Base-by-base conservation (phyloP, 768 basidiomycete genomes). In the Lentinula sp. region DNA sequence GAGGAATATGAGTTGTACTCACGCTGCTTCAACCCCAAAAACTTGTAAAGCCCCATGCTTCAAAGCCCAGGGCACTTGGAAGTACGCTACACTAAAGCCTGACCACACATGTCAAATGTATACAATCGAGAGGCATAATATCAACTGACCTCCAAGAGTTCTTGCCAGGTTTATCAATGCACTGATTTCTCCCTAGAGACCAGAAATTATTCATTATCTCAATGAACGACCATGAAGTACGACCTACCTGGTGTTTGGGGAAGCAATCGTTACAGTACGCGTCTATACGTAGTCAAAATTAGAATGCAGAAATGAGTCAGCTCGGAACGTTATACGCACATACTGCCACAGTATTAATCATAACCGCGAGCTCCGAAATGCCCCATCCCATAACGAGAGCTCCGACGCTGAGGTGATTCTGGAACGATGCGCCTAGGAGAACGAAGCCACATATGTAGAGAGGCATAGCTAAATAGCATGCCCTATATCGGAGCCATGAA, bases 321-420 rank as follows among this genome's bases (percentile, higher is more conserved):
- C 16, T 16, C 16, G 15, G 18, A 32, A 41, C 33, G 32, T 4
- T 53, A 16, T 72, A 82, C 67, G 70, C 69, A 76, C 84, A 87
- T 18, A 87, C 76, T 1, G 83, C 83, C 52, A 86, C 85, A 0
- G 86, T 88, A 66, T 77, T 81, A 60, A 87, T 77, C 77, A 87
- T 79, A 59, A 82, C 71, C 0, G 81, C 75, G 2, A 84, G 72
- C 62, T 85, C 76, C 0, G 85, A 79, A 57, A 87, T 80, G 9
- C 83, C 85, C 87, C 87, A 89, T 15, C 87, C 87, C 71, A 87
- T 81, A 57, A 88, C 75, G 32, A 88, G 67, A 1, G 79, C 83
- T 3, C 75, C 82, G n/a, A 79, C 69, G 36, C 74, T 75, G 0
- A 84, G 71, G 61, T 82, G 81, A 16, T 81, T 79, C 67, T 86